phyloP scores from a whole-genome alignment of 1,284 basidiomycete species.

The Macrocystidia cucumis region DNA sequence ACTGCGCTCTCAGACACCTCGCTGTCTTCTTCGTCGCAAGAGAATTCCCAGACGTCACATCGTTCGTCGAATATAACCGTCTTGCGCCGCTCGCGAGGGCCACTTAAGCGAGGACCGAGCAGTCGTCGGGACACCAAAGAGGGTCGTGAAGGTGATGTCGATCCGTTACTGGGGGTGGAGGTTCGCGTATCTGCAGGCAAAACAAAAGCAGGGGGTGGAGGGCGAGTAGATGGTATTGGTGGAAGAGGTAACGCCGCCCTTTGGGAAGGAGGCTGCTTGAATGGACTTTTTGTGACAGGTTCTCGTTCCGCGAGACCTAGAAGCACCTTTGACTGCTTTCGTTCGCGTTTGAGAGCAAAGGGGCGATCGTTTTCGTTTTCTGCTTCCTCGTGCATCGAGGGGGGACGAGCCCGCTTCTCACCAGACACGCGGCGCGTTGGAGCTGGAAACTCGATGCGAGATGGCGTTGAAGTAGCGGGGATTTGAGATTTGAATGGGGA shows the following conservation, averaged over 20 bases:
- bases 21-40: slow-evolving; percentile 49
- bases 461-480: slow-evolving; percentile 36
- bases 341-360: slow-evolving; percentile 61
- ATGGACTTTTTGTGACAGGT: slow-evolving; percentile 84
- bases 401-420: slow-evolving; percentile 63
- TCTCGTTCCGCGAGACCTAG: slow-evolving; percentile 70
- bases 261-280: slow-evolving; percentile 29
- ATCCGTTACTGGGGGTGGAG: slow-evolving; percentile 15
- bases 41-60: slow-evolving; percentile 86
- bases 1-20: slow-evolving; percentile 18
- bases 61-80: slow-evolving; percentile 84
- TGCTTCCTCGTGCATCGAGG: slow-evolving; percentile 58
- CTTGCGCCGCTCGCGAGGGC: slow-evolving; percentile 57
- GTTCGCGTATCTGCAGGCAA: slow-evolving; percentile 15
- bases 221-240: slow-evolving; percentile 13
- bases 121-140: slow-evolving; percentile 76
- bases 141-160: slow-evolving; percentile 56
- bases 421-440: slow-evolving; percentile 55
- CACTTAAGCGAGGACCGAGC: slow-evolving; percentile 66
- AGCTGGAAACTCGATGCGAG: slow-evolving; percentile 24
- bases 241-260: slow-evolving; percentile 17
- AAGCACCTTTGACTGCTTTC: slow-evolving; percentile 69
- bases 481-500: slow-evolving; percentile 80
- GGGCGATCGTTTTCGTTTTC: slow-evolving; percentile 69
- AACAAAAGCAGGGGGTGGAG: slow-evolving; percentile 16